phyloP scores from a whole-genome alignment of 495 filamentous ascomycete genomes.

The Hypoxylon subgilvum region DNA sequence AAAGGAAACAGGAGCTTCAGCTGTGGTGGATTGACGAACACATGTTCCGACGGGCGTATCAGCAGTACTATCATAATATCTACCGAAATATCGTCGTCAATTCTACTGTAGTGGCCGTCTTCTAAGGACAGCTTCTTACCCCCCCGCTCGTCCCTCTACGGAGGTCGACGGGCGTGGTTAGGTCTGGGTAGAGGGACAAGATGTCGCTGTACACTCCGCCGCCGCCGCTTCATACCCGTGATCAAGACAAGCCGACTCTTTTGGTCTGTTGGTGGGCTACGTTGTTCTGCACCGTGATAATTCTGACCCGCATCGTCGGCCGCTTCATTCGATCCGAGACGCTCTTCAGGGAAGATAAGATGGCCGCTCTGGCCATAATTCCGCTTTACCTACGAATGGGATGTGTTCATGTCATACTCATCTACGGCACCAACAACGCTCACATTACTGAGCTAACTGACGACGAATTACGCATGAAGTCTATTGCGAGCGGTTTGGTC shows the following conservation, averaged over 20 bases:
- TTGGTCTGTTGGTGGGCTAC: slow-evolving; percentile 96
- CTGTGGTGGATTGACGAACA: slow-evolving; percentile 5
- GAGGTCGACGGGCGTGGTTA: slow-evolving; percentile 65
- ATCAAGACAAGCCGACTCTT: slow-evolving; percentile 75
- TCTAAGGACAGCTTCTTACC: slow-evolving; percentile 31
- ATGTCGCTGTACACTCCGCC: slow-evolving; percentile 64
- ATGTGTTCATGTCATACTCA: slow-evolving; percentile 81
- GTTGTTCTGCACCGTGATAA: slow-evolving; percentile 77
- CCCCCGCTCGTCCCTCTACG: slow-evolving; percentile 64
- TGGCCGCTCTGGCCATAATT: slow-evolving; percentile 78
- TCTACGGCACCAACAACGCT: slow-evolving; percentile 88
- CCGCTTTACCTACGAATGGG: slow-evolving; percentile 84
- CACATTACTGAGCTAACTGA: slow-evolving; percentile 53
- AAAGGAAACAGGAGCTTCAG: slow-evolving; percentile 11
- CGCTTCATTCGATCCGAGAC: slow-evolving; percentile 80
- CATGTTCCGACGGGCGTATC: slow-evolving; percentile 24
- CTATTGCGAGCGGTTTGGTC: slow-evolving; percentile 68
- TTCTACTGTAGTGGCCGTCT: slow-evolving; percentile 16
- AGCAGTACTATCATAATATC: slow-evolving; percentile 1
- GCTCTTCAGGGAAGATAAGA: slow-evolving; percentile 86
- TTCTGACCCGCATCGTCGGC: slow-evolving; percentile 75
- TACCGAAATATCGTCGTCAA: slow-evolving; percentile 6
- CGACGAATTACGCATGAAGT: slow-evolving; percentile 55
- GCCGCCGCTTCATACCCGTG: slow-evolving; percentile 61
- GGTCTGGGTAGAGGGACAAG: slow-evolving; percentile 36